Conservation (phyloP, 495 filamentous ascomycete genomes). For the Acidomyces sp. region DNA sequence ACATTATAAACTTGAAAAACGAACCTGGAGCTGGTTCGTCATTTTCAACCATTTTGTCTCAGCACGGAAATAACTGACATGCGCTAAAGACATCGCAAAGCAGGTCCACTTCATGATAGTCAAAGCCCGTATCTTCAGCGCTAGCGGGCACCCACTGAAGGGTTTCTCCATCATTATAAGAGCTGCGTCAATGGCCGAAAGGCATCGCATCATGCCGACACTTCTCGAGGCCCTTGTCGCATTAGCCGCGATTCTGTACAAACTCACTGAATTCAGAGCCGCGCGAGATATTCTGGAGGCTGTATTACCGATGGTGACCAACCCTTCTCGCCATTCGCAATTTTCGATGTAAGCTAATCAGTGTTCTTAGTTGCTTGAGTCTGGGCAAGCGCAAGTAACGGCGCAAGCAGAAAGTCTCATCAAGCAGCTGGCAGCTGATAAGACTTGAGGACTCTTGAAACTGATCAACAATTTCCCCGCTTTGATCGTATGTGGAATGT, state of each 20-base stretch:
- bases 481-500: no score
- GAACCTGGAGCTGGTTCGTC: conserved; percentile 1
- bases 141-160: conserved; percentile 57
- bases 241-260: conserved; percentile 54
- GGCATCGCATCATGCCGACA: conserved; percentile 53
- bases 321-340: no score
- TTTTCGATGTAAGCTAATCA: no score
- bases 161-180: conserved; percentile 74
- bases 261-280: conserved; percentile 61
- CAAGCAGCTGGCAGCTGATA: no score
- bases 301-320: conserved; percentile 68
- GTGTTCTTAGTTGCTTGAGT: no score
- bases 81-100: conserved; percentile 47
- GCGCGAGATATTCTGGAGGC: conserved; percentile 53
- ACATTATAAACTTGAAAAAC: conserved; percentile 50
- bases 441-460: no score
- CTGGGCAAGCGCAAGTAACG: no score
- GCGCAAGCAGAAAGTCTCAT: no score
- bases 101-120: conserved; percentile 61
- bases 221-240: conserved; percentile 67
- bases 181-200: conserved; percentile 64
- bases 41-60: neutral
- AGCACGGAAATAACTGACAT: neutral
- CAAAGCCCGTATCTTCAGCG: conserved; percentile 63
- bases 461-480: no score